Base-by-base conservation (phyloP, 2,329 filamentous ascomycete species). In the Beauveria varroae region DNA sequence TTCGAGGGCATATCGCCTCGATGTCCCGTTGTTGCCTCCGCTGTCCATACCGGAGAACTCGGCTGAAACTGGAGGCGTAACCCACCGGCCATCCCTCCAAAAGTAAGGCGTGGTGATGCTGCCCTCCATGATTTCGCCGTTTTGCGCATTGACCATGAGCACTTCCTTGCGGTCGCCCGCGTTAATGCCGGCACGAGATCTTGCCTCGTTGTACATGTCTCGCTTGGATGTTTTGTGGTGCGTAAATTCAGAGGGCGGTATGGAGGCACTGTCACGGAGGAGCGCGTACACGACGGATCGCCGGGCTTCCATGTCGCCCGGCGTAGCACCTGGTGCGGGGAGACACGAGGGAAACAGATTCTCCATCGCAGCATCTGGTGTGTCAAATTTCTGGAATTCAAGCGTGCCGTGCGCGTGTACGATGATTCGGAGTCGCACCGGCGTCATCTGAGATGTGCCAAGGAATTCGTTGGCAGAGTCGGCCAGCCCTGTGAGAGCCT, bases 181-280 rank as follows among this genome's bases (percentile, higher is more conserved):
- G 49, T 64, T 69, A 53, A 93, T 84, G 0, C 76, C 76, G 1
- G 81, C 83, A 16, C 90, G 81, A 28, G 75, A 69, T 9, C 92
- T 84, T 1, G 91, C 90, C 2, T 76, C 76, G 51, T 89, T 84
- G 72, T 98, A 98, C 70, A 86, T 79, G 10, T 78, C 76, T 16
- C 93, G 85, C 53, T 81, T 78, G 0, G 90, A 95, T 0, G 93
- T 98, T 74, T 99, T 98, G 77, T 89, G 90, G 62, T 87, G 86
- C 0, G 93, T 96, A 69, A 88, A 89, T n/a, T 85, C 81, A 1
- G 83, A 84, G 46, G 74, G 72, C 8, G 65, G 43, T 0, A 79
- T 81, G n/a, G 59, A 59, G n/a, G 65, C 62, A 10, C 62, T 59
- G 66, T 85, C 82, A 3, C 83, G 62, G 1, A 79, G 63, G 2